These are phyloP conservation scores for Calamus simplicifolius DNA, from an alignment of 176 grass and related monocot species.

Conservation along the genomic window DNA sequence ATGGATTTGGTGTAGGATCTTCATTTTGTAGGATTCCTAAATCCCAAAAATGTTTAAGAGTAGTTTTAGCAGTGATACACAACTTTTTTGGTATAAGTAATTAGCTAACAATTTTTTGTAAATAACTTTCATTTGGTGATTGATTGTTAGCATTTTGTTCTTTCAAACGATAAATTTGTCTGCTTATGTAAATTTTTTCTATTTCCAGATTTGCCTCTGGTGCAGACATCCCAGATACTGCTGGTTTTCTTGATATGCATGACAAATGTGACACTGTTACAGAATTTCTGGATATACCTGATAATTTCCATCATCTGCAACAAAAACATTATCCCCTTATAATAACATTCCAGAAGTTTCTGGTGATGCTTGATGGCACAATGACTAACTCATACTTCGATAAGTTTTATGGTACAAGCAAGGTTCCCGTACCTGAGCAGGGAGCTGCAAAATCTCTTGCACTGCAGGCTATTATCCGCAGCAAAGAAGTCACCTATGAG, in stretches of 20 bases:
- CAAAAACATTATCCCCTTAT: conserved; percentile 46
- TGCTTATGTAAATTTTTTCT: not conserved
- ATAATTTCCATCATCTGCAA: conserved; percentile 38
- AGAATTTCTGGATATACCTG: conserved; percentile 60
- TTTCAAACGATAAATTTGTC: not conserved
- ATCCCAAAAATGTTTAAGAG: too few species aligned
- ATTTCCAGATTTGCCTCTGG: conserved; percentile 44
- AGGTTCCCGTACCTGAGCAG: conserved; percentile 17
- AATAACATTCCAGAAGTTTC: conserved; percentile 67
- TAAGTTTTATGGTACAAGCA: conserved; percentile 34
- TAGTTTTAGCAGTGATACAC: too few species aligned
- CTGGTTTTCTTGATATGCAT: conserved; percentile 41
- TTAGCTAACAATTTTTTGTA: too few species aligned
- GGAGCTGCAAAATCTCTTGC: conserved; percentile 45
- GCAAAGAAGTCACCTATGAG: conserved; percentile 71
- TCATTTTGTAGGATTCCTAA: too few species aligned
- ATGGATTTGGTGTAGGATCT: too few species aligned
- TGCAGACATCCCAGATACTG: conserved; percentile 16
- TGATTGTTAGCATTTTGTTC: too few species aligned
- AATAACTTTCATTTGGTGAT: too few species aligned
- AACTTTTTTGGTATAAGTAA: too few species aligned
- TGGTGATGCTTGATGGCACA: conserved; percentile 94
- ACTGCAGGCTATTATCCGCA: conserved; percentile 44
- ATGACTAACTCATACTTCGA: conserved; percentile 57
- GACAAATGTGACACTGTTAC: conserved; percentile 41